Conservation (phyloP, 2,329 filamentous ascomycete genomes). For the Xylariales sp. region DNA sequence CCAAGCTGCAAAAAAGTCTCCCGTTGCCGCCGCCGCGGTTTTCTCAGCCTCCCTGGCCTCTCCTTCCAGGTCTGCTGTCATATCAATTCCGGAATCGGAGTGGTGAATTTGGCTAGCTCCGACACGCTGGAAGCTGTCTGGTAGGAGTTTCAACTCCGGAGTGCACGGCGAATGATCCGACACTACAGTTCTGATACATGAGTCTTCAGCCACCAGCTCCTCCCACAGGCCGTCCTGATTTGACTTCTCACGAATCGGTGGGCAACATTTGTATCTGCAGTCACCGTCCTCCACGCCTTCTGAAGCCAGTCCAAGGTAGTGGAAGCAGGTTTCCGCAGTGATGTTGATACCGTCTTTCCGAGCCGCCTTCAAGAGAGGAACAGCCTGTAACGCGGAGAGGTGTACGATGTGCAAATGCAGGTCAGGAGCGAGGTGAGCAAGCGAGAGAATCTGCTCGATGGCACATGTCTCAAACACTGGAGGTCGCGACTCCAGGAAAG, state of each 20-base stretch:
- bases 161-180: conserved; percentile 97
- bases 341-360: conserved; percentile 73
- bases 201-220: conserved; percentile 66
- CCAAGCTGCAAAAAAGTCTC: conserved; percentile 96
- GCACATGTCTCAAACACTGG: conserved; percentile 89
- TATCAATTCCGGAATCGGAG: conserved; percentile 50
- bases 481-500: conserved; percentile 87
- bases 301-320: conserved; percentile 81
- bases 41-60: conserved; percentile 29
- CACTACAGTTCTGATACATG: conserved; percentile 86
- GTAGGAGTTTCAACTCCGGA: conserved; percentile 86
- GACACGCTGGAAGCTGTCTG: conserved; percentile 56
- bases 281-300: conserved; percentile 82
- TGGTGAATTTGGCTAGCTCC: conserved; percentile 35
- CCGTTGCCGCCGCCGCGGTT: conserved; percentile 40
- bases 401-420: conserved; percentile 92
- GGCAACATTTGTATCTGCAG: conserved; percentile 92
- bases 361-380: conserved; percentile 73
- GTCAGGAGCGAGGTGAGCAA: conserved; percentile 74
- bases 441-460: conserved; percentile 77
- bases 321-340: conserved; percentile 93
- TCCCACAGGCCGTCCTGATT: conserved; percentile 88
- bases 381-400: conserved; percentile 82
- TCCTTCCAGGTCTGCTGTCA: conserved; percentile 30
- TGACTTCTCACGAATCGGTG: conserved; percentile 74